Evolutionary conservation across 495 filamentous ascomycete species (phyloP).

Genomic region (Daldinia loculata): DNA sequence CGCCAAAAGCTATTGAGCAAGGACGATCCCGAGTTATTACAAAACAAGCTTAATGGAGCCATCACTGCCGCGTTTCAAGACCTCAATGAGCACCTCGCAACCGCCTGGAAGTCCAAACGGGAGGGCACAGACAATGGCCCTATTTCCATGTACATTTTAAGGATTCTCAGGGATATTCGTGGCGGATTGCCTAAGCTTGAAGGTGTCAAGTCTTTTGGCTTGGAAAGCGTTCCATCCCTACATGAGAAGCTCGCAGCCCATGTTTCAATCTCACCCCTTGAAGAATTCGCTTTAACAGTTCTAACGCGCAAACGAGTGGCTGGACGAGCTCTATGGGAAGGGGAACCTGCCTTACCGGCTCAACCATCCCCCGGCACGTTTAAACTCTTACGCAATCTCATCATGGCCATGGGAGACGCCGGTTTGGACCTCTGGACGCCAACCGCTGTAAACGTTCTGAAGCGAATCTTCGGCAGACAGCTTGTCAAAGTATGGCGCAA

Average conservation of each 20-base stretch:
- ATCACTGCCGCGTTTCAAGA: conserved; percentile 64
- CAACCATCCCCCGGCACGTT: conserved; percentile 83
- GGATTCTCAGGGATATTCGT: conserved; percentile 78
- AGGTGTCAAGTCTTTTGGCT: conserved; percentile 54
- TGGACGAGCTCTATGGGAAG: conserved; percentile 77
- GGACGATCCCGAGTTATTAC: conserved; percentile 74
- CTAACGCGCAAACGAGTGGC: conserved; percentile 52
- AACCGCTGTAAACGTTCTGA: conserved; percentile 69
- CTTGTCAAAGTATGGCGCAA: conserved; percentile 55
- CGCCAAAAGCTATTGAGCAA: conserved; percentile 70
- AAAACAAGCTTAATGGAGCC: conserved; percentile 65
- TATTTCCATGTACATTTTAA: conserved; percentile 75
- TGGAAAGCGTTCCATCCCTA: conserved; percentile 63
- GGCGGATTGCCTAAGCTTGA: conserved; percentile 65
- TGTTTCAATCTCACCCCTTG: conserved; percentile 49
- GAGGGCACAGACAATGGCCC: conserved; percentile 56
- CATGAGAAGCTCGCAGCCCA: conserved; percentile 62
- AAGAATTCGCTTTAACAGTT: conserved; percentile 51
- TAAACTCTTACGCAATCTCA: conserved; percentile 72
- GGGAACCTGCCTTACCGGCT: conserved; percentile 75
- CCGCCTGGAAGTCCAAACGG: conserved; percentile 55
- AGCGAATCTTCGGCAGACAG: conserved; percentile 59
- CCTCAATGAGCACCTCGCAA: conserved; percentile 65
- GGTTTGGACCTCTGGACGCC: conserved; percentile 88
- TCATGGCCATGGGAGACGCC: conserved; percentile 69